A percentile compares a stretch with the other conserved stretches of the same genome.
These are phyloP conservation scores for Glycyrrhiza uralensis DNA, from an alignment of 306 rosid genomes.

Conservation along the genomic window DNA sequence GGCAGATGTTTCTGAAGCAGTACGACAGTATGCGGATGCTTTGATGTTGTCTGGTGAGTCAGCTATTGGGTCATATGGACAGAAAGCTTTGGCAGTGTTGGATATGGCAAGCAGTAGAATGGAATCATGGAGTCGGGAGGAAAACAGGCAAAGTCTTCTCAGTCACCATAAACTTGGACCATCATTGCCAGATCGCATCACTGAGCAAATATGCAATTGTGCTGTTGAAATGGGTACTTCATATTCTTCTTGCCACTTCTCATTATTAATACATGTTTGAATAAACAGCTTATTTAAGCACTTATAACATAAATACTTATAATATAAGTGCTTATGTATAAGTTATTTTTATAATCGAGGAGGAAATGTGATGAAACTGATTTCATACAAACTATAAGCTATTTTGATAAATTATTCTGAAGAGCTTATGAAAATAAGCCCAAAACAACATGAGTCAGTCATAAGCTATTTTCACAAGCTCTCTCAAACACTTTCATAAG, in stretches of 20 bases:
- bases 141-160: slow-evolving; percentile 50
- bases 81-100: slow-evolving; percentile 75
- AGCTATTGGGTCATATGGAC: slow-evolving; percentile 74
- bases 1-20: slow-evolving; percentile 93
- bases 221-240: slow-evolving; percentile 75
- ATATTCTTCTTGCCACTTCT: not conserved
- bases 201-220: slow-evolving; percentile 80
- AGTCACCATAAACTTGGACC: slow-evolving; percentile 54
- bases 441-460: no score
- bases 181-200: slow-evolving; percentile 63
- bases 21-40: slow-evolving; percentile 81
- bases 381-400: no score
- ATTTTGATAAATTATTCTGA: no score
- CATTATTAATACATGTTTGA: no score
- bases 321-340: no score
- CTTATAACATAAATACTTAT: no score
- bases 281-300: no score
- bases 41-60: slow-evolving; percentile 91
- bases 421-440: no score
- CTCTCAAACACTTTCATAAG: no score
- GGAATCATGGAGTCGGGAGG: slow-evolving; percentile 73
- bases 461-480: no score
- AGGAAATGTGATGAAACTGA: no score
- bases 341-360: no score
- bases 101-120: slow-evolving; percentile 71